Evolutionary conservation across 257 asterid species (phyloP), one percentile per base, ranked within the genome.

Genomic region (Plantago elongata): DNA sequence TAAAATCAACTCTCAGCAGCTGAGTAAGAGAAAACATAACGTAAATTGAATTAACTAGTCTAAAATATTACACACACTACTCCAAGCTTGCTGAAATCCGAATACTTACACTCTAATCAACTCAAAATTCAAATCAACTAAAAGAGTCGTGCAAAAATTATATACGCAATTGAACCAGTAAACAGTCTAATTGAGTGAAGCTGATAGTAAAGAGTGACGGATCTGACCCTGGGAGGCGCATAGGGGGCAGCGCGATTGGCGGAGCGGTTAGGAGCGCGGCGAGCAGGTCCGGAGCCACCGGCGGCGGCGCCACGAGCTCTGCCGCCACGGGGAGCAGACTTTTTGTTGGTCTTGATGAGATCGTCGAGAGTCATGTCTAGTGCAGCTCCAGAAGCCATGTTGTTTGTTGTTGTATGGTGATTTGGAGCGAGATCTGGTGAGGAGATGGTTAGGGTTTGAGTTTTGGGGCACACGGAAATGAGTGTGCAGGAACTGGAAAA

Each of bases 341-440:
- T 86, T 68, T 89, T 92, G 81, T 89, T 92, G 76, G 73, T 84
- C 85, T 92, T 92, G 75, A 92, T 92, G 40, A 92, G 96, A 74
- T 92, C 97, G 52, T 92, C 99, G 1, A 92, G 88, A 34, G 83
- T 70, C 99, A 84, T 89, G 51, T 92, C 96, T 27, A 92, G 74
- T 11, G 95, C 73, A 13, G 89, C 95, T 15, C 88, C 91, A n/a
- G 98, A 80, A 34, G 40, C 40, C 98, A 91, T 91, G 69, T 76
- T 80, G 14, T 8, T 56, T 13, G 6, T 52, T 38, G 13, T 38
- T 16, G 65, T 15, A 2, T 10, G 61, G 15, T 29, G 0, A 18
- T 34, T 34, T 45, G 51, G 59, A 45, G 16, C 17, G 27, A 64
- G 77, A 78, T 74, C 72, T 64, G 42, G 29, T 13, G 52, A 14